phyloP scores from a whole-genome alignment of 2,329 filamentous ascomycete genomes.

The Aureobasidium sp. region DNA sequence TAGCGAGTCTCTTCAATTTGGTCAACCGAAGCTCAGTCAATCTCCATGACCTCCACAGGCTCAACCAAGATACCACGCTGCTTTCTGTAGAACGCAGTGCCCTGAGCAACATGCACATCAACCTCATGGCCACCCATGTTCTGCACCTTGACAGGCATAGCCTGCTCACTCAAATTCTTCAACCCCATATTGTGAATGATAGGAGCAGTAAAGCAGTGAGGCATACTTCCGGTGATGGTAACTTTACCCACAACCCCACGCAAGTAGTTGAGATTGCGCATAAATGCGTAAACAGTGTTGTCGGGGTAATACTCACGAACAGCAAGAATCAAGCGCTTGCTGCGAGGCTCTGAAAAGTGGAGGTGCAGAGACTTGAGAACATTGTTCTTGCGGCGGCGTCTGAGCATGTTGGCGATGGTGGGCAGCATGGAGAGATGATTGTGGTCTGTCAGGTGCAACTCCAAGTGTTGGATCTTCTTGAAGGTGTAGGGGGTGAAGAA shows the following conservation, averaged over 20 bases:
- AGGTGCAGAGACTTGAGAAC: conserved; percentile 19
- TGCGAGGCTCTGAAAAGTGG: conserved; percentile 17
- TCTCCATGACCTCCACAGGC: background rate
- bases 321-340: conserved; percentile 17
- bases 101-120: background rate
- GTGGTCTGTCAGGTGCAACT: conserved; percentile 22
- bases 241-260: conserved; percentile 19
- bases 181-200: background rate
- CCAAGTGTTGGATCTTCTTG: conserved; percentile 19
- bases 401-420: background rate
- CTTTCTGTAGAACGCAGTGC: background rate
- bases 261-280: conserved; percentile 19
- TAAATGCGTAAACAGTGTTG: conserved; percentile 17
- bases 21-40: background rate
- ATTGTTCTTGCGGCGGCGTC: conserved; percentile 10
- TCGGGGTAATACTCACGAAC: conserved; percentile 21
- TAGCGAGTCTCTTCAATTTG: no score
- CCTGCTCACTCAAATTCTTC: background rate
- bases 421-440: conserved; percentile 18
- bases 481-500: conserved; percentile 21
- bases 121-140: background rate
- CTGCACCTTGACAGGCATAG: background rate
- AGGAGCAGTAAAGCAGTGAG: background rate
- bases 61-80: background rate
- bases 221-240: conserved; percentile 22